Conservation (phyloP, 2,329 filamentous ascomycete genomes). For the Neopestalotiopsis clavispora region DNA sequence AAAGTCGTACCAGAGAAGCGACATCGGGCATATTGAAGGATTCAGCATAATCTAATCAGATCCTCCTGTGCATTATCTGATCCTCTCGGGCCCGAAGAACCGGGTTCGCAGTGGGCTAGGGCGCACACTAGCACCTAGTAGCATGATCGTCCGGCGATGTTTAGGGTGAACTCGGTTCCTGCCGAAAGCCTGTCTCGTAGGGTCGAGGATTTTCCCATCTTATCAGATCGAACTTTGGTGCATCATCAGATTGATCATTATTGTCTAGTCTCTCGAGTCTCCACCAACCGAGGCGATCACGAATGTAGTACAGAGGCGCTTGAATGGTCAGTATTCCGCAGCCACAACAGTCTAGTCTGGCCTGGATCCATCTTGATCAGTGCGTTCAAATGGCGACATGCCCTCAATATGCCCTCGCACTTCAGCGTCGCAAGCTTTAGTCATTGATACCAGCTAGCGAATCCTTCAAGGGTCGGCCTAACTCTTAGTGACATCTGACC, state of each 20-base stretch:
- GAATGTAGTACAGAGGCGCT: neutral
- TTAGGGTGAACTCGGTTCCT: neutral
- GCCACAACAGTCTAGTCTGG: neutral
- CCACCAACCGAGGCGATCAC: neutral
- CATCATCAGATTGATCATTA: neutral
- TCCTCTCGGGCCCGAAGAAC: neutral
- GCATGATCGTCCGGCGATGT: neutral
- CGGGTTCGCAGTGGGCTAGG: neutral
- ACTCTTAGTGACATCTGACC: neutral
- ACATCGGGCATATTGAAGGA: neutral
- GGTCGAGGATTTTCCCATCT: neutral
- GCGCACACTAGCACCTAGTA: neutral
- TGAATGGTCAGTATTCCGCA: neutral
- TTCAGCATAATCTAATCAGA: constrained; percentile 1
- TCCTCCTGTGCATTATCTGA: constrained; percentile 1
- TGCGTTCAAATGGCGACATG: neutral
- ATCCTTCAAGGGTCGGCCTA: neutral
- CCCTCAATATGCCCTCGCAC: neutral
- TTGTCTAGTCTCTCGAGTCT: neutral
- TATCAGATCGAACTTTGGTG: neutral
- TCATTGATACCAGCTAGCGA: neutral
- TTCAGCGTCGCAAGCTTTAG: neutral
- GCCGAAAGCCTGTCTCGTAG: neutral
- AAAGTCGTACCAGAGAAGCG: neutral
- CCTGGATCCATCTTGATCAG: neutral